These are phyloP conservation scores for Cornus kousa DNA, from an alignment of 148 eudicot species.

Conservation along the genomic window DNA sequence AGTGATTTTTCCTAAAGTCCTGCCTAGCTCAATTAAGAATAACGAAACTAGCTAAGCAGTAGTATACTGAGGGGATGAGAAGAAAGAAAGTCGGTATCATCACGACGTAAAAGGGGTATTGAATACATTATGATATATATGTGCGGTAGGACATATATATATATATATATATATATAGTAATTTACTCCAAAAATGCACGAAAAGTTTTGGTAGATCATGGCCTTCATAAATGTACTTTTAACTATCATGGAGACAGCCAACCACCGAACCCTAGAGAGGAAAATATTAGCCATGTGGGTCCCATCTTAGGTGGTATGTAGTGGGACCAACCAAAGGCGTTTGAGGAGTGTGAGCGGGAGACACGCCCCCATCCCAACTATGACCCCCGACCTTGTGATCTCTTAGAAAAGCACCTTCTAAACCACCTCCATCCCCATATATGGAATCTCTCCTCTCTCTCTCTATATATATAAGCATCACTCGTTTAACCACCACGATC, in stretches of 20 bases:
- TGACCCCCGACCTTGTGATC: slow-evolving; percentile 52
- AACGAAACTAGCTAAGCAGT: too few species aligned
- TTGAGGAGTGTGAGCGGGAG: slow-evolving; percentile 11
- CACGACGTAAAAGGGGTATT: background rate
- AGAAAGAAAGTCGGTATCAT: background rate
- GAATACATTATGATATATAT: slow-evolving; percentile 8
- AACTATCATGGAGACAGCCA: slow-evolving; percentile 11
- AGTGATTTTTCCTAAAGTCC: background rate
- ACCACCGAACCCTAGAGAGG: slow-evolving; percentile 10
- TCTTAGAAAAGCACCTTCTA: slow-evolving; percentile 30
- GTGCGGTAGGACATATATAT: slow-evolving; percentile 7
- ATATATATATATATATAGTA: too few species aligned
- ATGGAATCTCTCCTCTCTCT: slow-evolving; percentile 7
- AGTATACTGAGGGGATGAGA: background rate
- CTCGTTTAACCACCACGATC: too few species aligned
- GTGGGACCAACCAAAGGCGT: slow-evolving; percentile 12
- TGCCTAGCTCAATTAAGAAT: too few species aligned
- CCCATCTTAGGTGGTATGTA: background rate
- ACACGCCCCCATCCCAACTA: slow-evolving; percentile 26
- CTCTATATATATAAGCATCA: too few species aligned
- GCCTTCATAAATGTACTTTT: slow-evolving; percentile 1
- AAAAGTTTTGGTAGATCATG: slow-evolving; percentile 16
- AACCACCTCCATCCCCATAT: slow-evolving; percentile 23
- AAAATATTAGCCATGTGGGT: background rate
- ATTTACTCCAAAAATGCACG: slow-evolving; percentile 8